Evolutionary conservation across 306 rosid species (phyloP).

Genomic region (Acacia melanoxylon): DNA sequence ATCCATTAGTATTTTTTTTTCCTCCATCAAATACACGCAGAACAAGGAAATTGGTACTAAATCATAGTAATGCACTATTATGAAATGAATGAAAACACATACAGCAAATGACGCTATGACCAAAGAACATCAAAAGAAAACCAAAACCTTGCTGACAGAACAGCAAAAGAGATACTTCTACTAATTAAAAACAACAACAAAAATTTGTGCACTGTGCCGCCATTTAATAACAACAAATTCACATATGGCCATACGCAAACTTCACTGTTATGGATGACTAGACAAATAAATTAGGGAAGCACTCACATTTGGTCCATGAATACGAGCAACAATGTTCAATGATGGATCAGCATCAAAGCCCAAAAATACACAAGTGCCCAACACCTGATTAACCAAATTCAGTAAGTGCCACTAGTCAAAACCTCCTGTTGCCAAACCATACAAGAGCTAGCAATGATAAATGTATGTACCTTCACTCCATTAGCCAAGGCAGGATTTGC

Average conservation of each 20-base stretch:
- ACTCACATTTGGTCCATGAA: slow-evolving; percentile 96
- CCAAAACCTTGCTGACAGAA: not conserved
- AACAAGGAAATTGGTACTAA: not conserved
- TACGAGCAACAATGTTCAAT: slow-evolving; percentile 72
- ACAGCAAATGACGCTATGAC: slow-evolving; percentile 14
- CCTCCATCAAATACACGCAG: slow-evolving; percentile 17
- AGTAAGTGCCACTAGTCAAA: slow-evolving; percentile 20
- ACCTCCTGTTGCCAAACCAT: slow-evolving; percentile 25
- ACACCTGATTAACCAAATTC: slow-evolving; percentile 52
- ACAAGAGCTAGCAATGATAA: slow-evolving; percentile 22
- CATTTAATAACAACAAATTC: not conserved
- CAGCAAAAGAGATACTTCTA: slow-evolving; percentile 21
- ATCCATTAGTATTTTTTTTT: slow-evolving; percentile 1
- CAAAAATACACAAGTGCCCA: slow-evolving; percentile 64
- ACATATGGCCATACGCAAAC: slow-evolving; percentile 12
- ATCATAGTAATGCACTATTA: slow-evolving; percentile 3
- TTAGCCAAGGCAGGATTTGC: slow-evolving; percentile 41
- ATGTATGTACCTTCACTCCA: slow-evolving; percentile 56
- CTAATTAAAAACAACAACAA: not conserved
- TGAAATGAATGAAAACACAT: slow-evolving; percentile 4
- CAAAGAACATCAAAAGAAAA: slow-evolving; percentile 24
- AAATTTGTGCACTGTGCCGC: not conserved
- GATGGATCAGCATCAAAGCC: slow-evolving; percentile 90
- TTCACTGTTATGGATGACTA: slow-evolving; percentile 15
- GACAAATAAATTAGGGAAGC: slow-evolving; percentile 26